A percentile compares a stretch with the other conserved stretches of the same genome.
Conservation (phyloP, 176 grass and related monocot genomes). For the Elymus sibiricus region DNA sequence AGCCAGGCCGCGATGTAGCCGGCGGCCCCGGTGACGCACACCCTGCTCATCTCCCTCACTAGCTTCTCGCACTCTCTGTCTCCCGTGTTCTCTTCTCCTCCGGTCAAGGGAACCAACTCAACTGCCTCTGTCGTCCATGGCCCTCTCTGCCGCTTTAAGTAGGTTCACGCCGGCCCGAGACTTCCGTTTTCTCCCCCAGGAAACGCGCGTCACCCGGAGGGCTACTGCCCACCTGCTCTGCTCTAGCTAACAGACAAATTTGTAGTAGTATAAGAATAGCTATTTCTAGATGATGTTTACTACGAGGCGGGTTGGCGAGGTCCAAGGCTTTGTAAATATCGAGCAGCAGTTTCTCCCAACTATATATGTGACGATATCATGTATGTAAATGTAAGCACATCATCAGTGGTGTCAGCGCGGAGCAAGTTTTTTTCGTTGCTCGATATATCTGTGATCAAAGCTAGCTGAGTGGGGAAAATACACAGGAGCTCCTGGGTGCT, state of each 20-base stretch:
- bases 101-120: neutral
- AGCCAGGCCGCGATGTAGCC: conserved; percentile 37
- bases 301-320: neutral
- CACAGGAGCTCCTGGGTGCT: too few species aligned
- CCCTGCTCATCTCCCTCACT: neutral
- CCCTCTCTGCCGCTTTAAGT: neutral
- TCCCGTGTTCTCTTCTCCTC: neutral
- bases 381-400: neutral
- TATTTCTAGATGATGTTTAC: neutral
- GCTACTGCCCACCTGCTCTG: neutral
- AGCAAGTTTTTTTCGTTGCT: neutral
- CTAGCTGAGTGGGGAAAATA: too few species aligned
- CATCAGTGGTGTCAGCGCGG: neutral
- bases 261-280: neutral
- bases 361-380: neutral
- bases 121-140: neutral
- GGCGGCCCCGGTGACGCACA: conserved; percentile 40
- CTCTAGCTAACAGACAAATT: neutral
- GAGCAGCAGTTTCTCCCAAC: neutral
- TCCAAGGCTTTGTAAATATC: neutral
- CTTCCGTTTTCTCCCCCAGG: neutral
- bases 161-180: neutral
- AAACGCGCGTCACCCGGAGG: neutral
- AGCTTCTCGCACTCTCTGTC: neutral
- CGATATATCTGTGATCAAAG: neutral